Evolutionary conservation across 176 grass and related monocot genomes (phyloP).

Genomic region (barley (Hordeum vulgare)): DNA sequence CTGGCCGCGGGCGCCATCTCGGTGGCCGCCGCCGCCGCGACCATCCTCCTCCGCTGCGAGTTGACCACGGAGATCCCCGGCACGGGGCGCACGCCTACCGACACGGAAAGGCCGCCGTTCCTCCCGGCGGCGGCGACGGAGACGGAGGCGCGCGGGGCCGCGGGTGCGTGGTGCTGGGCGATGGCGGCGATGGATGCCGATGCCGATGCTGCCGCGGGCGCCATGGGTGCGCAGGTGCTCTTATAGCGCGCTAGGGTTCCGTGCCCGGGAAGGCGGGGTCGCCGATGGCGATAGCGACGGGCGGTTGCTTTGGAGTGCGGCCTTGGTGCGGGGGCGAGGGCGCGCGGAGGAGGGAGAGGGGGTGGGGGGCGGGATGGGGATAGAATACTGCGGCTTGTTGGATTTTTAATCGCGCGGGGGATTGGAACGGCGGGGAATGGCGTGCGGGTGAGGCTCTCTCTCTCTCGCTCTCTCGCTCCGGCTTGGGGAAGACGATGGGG

Average conservation of each 20-base stretch:
- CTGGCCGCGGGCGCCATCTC: conserved; percentile 43
- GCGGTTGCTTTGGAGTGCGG: conserved; percentile 37
- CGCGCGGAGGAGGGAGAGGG: background rate
- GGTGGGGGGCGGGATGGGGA: background rate
- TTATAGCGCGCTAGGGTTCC: conserved; percentile 30
- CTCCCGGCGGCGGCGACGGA: background rate
- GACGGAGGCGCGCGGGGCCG: background rate
- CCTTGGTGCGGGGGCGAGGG: background rate
- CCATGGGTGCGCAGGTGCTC: conserved; percentile 1
- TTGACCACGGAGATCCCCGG: background rate
- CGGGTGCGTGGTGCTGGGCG: background rate
- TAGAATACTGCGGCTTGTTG: background rate
- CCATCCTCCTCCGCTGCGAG: conserved; percentile 21
- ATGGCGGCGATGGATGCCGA: conserved; percentile 8
- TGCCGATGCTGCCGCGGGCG: background rate
- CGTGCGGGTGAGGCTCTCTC: background rate
- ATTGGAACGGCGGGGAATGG: conserved; percentile 27
- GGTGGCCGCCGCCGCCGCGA: conserved; percentile 22
- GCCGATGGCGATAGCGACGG: conserved; percentile 7
- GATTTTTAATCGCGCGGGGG: background rate
- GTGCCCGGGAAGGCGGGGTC: conserved; percentile 5
- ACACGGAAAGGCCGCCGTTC: background rate
- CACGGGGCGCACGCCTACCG: background rate
- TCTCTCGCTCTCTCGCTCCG: background rate
- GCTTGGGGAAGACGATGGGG: conserved; percentile 20